Percentiles rank a stretch among this genome's conserved stretches.
phyloP scores from a whole-genome alignment of 2,329 filamentous ascomycete species.

The Colletotrichum eremochloae region DNA sequence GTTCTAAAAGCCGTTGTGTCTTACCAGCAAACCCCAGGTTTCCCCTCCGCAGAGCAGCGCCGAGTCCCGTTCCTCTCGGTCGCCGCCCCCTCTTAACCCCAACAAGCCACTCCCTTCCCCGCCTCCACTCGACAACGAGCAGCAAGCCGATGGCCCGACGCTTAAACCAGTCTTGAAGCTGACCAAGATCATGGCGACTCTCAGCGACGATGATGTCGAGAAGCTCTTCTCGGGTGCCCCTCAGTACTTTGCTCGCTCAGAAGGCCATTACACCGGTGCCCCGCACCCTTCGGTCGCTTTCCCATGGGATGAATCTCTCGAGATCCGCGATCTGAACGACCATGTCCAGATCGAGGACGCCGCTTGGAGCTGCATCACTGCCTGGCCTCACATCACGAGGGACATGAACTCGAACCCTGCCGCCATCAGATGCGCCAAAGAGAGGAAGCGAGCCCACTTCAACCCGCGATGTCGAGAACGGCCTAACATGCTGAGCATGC shows the following conservation, averaged over 20 bases:
- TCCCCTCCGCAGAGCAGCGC: conserved; percentile 42
- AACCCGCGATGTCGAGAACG: conserved; percentile 71
- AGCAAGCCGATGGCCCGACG: conserved; percentile 55
- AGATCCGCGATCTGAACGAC: conserved; percentile 74
- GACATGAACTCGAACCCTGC: conserved; percentile 62
- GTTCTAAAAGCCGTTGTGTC: conserved; percentile 40
- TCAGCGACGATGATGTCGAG: conserved; percentile 72
- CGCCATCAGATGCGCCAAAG: conserved; percentile 57
- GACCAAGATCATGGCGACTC: conserved; percentile 70
- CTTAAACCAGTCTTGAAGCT: conserved; percentile 64
- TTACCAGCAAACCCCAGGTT: conserved; percentile 42
- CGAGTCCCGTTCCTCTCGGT: conserved; percentile 41
- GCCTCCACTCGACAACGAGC: conserved; percentile 59
- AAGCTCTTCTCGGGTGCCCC: conserved; percentile 82
- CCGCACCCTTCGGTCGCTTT: conserved; percentile 75
- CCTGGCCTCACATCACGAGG: conserved; percentile 72
- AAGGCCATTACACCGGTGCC: conserved; percentile 70
- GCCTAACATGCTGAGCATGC: conserved; percentile 80
- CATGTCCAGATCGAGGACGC: conserved; percentile 73
- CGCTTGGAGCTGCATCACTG: conserved; percentile 73
- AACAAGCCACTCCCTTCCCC: conserved; percentile 71
- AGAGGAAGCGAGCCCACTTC: conserved; percentile 67
- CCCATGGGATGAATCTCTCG: conserved; percentile 74
- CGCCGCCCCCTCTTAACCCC: conserved; percentile 56
- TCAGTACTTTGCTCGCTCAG: conserved; percentile 75